phyloP scores from a whole-genome alignment of 495 filamentous ascomycete species.

The Penicillium manginii region DNA sequence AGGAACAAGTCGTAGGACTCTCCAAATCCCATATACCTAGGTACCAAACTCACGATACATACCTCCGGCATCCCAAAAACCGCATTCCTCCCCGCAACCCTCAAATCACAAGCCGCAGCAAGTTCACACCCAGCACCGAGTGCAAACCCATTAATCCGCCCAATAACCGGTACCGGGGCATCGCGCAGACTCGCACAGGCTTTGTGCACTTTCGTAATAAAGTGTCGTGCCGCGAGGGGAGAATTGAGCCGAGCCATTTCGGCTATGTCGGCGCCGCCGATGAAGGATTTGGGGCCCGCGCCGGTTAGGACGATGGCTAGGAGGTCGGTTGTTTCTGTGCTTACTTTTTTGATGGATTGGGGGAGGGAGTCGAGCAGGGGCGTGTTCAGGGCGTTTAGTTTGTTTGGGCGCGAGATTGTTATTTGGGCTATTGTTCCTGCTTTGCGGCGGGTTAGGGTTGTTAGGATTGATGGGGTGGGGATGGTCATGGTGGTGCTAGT shows the following conservation, averaged over 20 bases:
- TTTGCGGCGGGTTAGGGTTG: slow-evolving; percentile 17
- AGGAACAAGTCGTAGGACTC: too few relatives aligned
- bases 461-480: slow-evolving; percentile 15
- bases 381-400: slow-evolving; percentile 30
- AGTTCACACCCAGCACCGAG: slow-evolving; percentile 27
- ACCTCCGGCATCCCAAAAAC: slow-evolving; percentile 35
- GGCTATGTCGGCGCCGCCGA: slow-evolving; percentile 29
- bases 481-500: not conserved
- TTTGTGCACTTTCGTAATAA: slow-evolving; percentile 24
- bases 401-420: slow-evolving; percentile 27
- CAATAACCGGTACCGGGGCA: slow-evolving; percentile 30
- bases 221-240: slow-evolving; percentile 18
- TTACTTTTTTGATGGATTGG: slow-evolving; percentile 9
- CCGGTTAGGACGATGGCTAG: slow-evolving; percentile 28
- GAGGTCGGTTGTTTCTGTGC: slow-evolving; percentile 13
- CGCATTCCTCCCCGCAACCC: slow-evolving; percentile 23
- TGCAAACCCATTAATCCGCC: slow-evolving; percentile 28
- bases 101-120: slow-evolving; percentile 30
- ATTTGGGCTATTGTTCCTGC: slow-evolving; percentile 25
- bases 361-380: slow-evolving; percentile 18
- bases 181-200: slow-evolving; percentile 21
- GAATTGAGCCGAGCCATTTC: slow-evolving; percentile 22
- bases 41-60: too few relatives aligned
- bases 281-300: slow-evolving; percentile 26
- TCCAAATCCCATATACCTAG: too few relatives aligned